A percentile compares a stretch with the other conserved stretches of the same genome.
These are phyloP conservation scores for Suhomyces anneliseae DNA, from an alignment of 1,139 yeast genomes.

Conservation along the genomic window DNA sequence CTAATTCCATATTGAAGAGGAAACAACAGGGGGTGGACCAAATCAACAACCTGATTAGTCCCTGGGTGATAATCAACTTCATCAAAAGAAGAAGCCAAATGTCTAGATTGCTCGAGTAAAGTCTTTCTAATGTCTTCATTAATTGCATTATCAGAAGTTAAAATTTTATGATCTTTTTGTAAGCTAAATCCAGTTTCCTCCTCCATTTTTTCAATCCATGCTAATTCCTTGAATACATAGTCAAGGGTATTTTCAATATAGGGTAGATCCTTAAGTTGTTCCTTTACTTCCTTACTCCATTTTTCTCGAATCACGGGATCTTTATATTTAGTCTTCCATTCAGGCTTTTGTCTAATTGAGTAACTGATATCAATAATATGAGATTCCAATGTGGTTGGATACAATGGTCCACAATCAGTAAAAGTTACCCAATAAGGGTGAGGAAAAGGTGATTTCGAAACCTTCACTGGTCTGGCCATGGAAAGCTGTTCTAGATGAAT, in stretches of 20 bases:
- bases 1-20: slow-evolving; percentile 38
- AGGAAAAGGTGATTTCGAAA: no score
- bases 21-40: slow-evolving; percentile 46
- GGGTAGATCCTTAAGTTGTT: slow-evolving; percentile 14
- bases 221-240: slow-evolving; percentile 28
- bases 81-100: slow-evolving; percentile 17
- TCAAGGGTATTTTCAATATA: slow-evolving; percentile 22
- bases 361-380: no score
- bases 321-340: slow-evolving; percentile 35
- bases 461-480: no score
- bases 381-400: no score
- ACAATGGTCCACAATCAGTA: no score
- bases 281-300: slow-evolving; percentile 32
- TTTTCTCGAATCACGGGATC: slow-evolving; percentile 25
- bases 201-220: slow-evolving; percentile 27
- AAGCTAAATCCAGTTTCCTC: slow-evolving; percentile 9
- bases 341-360: slow-evolving; percentile 20
- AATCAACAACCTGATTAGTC: slow-evolving; percentile 36
- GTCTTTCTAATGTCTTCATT: slow-evolving; percentile 7
- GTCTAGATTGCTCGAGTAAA: slow-evolving; percentile 13
- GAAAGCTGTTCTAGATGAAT: no score
- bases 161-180: no score
- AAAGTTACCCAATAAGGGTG: no score
- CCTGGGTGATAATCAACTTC: slow-evolving; percentile 40
- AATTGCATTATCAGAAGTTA: no score